phyloP scores from a whole-genome alignment of 2,329 filamentous ascomycete genomes.

The Amauroascus verrucosus region DNA sequence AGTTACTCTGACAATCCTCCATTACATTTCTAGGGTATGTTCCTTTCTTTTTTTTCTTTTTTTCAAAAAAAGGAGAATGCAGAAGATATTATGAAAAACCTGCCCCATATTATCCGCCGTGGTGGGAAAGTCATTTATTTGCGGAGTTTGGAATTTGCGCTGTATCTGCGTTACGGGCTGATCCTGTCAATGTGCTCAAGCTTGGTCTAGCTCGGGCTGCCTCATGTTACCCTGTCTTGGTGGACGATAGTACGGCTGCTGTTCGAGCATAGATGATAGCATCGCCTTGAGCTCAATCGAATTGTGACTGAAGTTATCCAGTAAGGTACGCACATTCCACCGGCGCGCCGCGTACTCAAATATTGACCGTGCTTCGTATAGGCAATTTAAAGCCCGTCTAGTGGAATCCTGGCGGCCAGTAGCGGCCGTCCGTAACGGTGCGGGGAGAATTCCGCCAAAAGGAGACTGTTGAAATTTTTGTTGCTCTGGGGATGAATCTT shows the following conservation, averaged over 20 bases:
- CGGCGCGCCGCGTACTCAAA: conserved; percentile 27
- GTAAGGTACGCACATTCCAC: conserved; percentile 26
- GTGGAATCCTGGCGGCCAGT: conserved; percentile 27
- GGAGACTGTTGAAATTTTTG: conserved; percentile 16
- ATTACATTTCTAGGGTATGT: background rate
- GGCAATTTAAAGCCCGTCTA: conserved; percentile 26
- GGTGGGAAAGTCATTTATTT: background rate
- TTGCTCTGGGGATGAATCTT: background rate
- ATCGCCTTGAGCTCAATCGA: conserved; percentile 23
- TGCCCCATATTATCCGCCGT: too few species aligned
- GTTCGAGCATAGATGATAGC: conserved; percentile 15
- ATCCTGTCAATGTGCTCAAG: background rate
- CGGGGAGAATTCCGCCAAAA: background rate
- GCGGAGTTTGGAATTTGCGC: background rate
- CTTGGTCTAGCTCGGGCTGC: background rate
- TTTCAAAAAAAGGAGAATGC: background rate
- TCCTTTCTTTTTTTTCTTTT: too few species aligned
- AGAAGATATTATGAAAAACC: too few species aligned
- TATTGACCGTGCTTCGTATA: conserved; percentile 26
- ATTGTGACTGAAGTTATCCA: conserved; percentile 27
- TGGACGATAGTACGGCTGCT: background rate
- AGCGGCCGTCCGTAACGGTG: conserved; percentile 21
- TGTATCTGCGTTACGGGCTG: background rate
- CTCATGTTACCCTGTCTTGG: background rate
- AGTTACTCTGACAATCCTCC: too few species aligned